Evolutionary conservation across 1,284 basidiomycete genomes (phyloP), one percentile per base, ranked within the genome.

Genomic region (Porodaedalea pini): DNA sequence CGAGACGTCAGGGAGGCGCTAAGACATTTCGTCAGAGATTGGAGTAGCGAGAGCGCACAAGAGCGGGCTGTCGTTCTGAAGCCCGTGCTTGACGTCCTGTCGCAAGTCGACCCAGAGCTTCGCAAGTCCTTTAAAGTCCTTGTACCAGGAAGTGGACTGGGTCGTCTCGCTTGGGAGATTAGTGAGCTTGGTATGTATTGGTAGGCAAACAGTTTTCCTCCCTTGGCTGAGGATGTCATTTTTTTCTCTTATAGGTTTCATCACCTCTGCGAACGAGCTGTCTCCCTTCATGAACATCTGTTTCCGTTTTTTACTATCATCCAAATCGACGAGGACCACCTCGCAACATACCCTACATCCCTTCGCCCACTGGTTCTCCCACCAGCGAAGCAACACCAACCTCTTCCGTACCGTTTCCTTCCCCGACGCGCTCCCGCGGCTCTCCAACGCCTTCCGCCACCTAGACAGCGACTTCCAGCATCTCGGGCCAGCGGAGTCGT

Each of bases 11-110:
- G 80, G 19, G 81, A 85, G 65, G 68, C 80, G 2, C 64, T 88
- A 59, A 85, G 84, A 67, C 85, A 87, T 67, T 83, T 83, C 60
- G 75, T 86, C 25, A 73, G 85, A 10, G 85, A 88, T 65, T 87
- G 85, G 85, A 84, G 83, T 62, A 64, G 67, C 5, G 81, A 82
- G 54, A 83, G 84, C 0, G 64, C 67, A 1, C 49, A 54, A 8
- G 84, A 87, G 66, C 75, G 85, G 10, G 70, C 71, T 4, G 71
- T 64, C 45, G 81, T 82, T 29, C 82, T 85, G 59, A 64, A 68
- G 25, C 82, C 83, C 0, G 81, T 86, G 39, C 66, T 87, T 17
- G 70, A 78, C 2, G 71, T 78, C 0, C 68, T 86, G 7, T 58
- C 62, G 36, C n/a, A 66, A 19, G 57, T 65, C 36, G 62, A 69